phyloP scores from a whole-genome alignment of 345 rosid species.

The Syzygium aqueum region DNA sequence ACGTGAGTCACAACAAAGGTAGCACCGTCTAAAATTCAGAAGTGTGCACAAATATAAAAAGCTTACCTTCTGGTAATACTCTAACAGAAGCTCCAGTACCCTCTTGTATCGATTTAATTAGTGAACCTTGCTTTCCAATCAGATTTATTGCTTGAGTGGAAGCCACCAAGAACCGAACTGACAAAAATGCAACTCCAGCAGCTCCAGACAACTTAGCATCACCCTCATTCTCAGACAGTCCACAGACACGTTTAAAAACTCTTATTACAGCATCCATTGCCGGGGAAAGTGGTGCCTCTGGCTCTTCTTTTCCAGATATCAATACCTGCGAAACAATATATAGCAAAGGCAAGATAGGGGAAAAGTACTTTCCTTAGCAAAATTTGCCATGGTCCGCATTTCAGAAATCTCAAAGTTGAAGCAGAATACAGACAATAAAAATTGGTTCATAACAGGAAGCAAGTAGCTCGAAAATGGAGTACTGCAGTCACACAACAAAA shows the following conservation, averaged over 20 bases:
- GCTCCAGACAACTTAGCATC: constrained; percentile 13
- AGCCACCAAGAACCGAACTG: constrained; percentile 64
- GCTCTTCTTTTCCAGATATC: constrained; percentile 57
- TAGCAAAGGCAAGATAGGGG: neutral
- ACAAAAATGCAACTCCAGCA: constrained; percentile 40
- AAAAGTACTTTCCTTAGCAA: neutral
- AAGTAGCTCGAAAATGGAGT: neutral
- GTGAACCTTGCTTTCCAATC: constrained; percentile 87
- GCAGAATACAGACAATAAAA: neutral
- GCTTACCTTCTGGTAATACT: constrained; percentile 60
- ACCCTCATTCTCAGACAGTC: constrained; percentile 27
- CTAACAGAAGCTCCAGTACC: constrained; percentile 68
- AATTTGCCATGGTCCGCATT: neutral
- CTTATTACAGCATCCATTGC: constrained; percentile 51
- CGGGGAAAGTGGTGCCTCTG: constrained; percentile 36
- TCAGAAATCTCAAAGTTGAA: neutral
- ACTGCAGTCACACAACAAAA: neutral
- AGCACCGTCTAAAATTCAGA: neutral
- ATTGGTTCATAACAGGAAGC: neutral
- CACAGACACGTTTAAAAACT: constrained; percentile 41
- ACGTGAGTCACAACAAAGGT: neutral
- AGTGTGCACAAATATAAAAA: neutral
- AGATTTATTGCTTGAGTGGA: constrained; percentile 80
- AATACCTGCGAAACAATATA: constrained; percentile 24
- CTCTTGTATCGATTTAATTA: constrained; percentile 81